Conservation (phyloP, 805 yeast species). For the Hanseniaspora mollemarum region DNA sequence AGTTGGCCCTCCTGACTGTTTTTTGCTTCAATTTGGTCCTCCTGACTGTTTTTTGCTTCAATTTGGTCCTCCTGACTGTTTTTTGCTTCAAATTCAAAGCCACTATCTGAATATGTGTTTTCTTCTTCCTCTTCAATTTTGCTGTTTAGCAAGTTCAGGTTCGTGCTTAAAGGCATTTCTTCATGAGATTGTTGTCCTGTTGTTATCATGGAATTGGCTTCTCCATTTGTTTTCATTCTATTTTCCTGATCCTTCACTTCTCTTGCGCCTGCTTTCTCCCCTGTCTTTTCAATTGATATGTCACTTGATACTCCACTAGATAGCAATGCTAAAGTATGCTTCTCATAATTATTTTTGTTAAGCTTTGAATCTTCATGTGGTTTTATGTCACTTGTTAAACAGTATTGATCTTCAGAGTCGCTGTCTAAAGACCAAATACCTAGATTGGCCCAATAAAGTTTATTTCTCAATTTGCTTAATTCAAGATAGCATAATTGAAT, state of each 20-base stretch:
- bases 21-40: background rate
- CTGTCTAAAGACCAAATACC: slow-evolving; percentile 60
- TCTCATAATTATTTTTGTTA: slow-evolving; percentile 13
- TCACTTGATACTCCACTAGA: background rate
- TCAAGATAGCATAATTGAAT: slow-evolving; percentile 52
- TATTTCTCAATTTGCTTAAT: slow-evolving; percentile 50
- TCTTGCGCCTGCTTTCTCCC: background rate
- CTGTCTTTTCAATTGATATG: background rate
- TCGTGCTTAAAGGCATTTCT: too few relatives aligned
- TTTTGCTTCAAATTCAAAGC: slow-evolving; percentile 10
- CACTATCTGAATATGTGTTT: slow-evolving; percentile 2
- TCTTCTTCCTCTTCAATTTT: background rate
- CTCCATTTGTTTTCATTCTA: too few relatives aligned
- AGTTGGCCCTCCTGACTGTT: background rate
- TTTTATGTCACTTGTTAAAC: slow-evolving; percentile 23
- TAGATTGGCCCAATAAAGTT: slow-evolving; percentile 70
- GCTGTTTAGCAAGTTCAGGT: too few relatives aligned
- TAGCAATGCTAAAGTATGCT: background rate
- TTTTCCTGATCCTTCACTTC: background rate
- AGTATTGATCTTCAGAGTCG: slow-evolving; percentile 6
- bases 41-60: background rate
- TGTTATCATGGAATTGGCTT: too few relatives aligned
- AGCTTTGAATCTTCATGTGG: slow-evolving; percentile 19
- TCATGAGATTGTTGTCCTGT: too few relatives aligned
- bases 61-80: background rate